Conservation (phyloP, 2,329 filamentous ascomycete genomes). For the Aureobasidium sp. region DNA sequence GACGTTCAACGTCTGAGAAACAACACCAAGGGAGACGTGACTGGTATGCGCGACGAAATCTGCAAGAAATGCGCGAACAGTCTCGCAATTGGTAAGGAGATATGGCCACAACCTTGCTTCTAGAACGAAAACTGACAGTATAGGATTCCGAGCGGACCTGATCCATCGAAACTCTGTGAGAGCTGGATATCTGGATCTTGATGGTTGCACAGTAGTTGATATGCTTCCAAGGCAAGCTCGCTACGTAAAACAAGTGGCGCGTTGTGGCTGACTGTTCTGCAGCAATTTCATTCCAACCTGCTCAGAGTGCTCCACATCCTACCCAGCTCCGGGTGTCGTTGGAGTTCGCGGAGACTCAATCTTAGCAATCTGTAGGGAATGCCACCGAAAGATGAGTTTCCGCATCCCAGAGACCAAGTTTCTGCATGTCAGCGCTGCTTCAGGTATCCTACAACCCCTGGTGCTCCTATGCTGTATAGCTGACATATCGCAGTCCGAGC, state of each 20-base stretch:
- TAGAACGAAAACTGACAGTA: neutral
- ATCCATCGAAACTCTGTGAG: constrained; percentile 67
- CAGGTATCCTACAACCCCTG: constrained; percentile 28
- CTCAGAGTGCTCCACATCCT: constrained; percentile 63
- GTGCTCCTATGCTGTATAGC: neutral
- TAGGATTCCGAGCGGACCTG: constrained; percentile 52
- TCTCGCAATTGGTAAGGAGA: constrained; percentile 37
- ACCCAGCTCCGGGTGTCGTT: constrained; percentile 56
- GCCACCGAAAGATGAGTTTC: constrained; percentile 74
- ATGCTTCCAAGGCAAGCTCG: constrained; percentile 58
- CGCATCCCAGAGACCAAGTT: constrained; percentile 73
- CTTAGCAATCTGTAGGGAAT: constrained; percentile 70
- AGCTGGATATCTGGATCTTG: constrained; percentile 70
- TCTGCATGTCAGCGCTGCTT: constrained; percentile 54
- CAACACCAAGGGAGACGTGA: constrained; percentile 36
- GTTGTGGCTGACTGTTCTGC: neutral
- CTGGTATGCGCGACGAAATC: constrained; percentile 38
- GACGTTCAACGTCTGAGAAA: constrained; percentile 63
- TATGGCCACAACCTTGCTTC: neutral
- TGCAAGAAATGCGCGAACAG: constrained; percentile 51
- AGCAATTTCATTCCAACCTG: constrained; percentile 77
- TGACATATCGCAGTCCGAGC: constrained; percentile 21
- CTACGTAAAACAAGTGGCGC: neutral
- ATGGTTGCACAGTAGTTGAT: constrained; percentile 67
- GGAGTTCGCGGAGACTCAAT: constrained; percentile 67